Evolutionary conservation across 306 rosid genomes (phyloP).

Genomic region (peach (Prunus persica)): Prunus_persica_NCBIv2 NC_034015.1:19148001-19148500

Average conservation of each 20-base stretch:
- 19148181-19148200: too few species aligned
- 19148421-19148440: conserved; percentile 5
- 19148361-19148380: too few species aligned
- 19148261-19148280: too few species aligned
- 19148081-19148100: background rate
- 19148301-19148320: conserved; percentile 7
- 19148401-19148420: conserved; percentile 62
- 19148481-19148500: background rate
- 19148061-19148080: background rate
- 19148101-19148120: background rate
- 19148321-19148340: too few species aligned
- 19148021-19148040: background rate
- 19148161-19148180: too few species aligned
- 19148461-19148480: background rate
- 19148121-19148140: background rate
- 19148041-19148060: background rate
- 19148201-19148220: too few species aligned
- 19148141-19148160: background rate
- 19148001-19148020: background rate
- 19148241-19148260: too few species aligned
- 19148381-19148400: conserved; percentile 70
- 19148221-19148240: too few species aligned
- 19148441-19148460: background rate
- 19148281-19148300: conserved; percentile 40
- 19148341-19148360: too few species aligned